phyloP scores from a whole-genome alignment of 2,329 filamentous ascomycete genomes.

The Penicillium hordei region DNA sequence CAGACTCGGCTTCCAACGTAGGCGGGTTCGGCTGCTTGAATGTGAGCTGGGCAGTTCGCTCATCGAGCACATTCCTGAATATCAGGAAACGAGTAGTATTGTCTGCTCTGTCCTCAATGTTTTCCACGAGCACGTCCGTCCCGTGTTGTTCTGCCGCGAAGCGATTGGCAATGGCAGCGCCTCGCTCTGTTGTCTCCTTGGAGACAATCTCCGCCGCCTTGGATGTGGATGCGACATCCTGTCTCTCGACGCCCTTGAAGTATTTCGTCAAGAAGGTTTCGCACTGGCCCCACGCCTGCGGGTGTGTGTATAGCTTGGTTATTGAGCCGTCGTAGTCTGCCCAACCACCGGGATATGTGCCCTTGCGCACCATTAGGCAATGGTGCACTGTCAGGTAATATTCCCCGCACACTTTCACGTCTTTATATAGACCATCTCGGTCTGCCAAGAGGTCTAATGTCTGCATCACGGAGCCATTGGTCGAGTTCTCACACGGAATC shows the following conservation, averaged over 20 bases:
- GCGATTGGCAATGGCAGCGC: constrained; percentile 75
- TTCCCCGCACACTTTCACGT: constrained; percentile 77
- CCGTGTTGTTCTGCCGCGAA: constrained; percentile 69
- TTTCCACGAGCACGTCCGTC: constrained; percentile 63
- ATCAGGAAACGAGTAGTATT: constrained; percentile 52
- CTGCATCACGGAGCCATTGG: constrained; percentile 87
- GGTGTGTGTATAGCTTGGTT: constrained; percentile 82
- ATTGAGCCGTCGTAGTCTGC: constrained; percentile 57
- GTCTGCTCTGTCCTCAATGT: constrained; percentile 49
- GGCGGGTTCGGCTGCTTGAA: constrained; percentile 20
- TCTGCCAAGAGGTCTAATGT: constrained; percentile 89
- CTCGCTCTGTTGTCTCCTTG: constrained; percentile 56
- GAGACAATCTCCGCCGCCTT: constrained; percentile 75
- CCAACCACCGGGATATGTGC: constrained; percentile 22
- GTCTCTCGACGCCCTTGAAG: constrained; percentile 71
- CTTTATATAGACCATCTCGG: constrained; percentile 60
- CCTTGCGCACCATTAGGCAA: constrained; percentile 65
- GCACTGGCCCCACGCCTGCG: constrained; percentile 94
- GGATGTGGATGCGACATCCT: constrained; percentile 83
- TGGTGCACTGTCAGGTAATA: constrained; percentile 86
- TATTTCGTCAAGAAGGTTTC: constrained; percentile 68
- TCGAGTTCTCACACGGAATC: constrained; percentile 93
- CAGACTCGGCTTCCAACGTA: not conserved
- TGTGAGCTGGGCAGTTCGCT: constrained; percentile 23
- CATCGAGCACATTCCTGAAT: constrained; percentile 37